phyloP scores from a whole-genome alignment of 1,284 basidiomycete genomes.

The Cutaneotrichosporon mucoides region DNA sequence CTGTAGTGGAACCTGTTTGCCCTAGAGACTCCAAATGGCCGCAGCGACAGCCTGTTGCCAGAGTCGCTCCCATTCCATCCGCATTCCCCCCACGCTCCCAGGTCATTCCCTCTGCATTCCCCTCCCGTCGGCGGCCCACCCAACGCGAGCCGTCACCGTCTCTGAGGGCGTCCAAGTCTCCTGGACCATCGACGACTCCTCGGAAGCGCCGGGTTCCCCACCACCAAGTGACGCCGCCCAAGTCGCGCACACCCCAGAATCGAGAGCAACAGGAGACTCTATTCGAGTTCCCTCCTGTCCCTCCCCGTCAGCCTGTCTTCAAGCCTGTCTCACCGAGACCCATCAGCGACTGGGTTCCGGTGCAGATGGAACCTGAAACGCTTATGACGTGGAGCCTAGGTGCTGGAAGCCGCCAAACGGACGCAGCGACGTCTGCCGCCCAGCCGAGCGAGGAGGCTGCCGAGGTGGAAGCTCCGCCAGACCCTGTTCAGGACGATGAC shows the following conservation, averaged over 20 bases:
- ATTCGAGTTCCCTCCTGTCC: slow-evolving; percentile 21
- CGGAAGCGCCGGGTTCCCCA: slow-evolving; percentile 11
- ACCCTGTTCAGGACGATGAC: slow-evolving; percentile 9
- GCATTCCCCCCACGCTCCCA: slow-evolving; percentile 1
- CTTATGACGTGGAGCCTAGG: slow-evolving; percentile 38
- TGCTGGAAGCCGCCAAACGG: not conserved
- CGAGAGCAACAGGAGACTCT: slow-evolving; percentile 21
- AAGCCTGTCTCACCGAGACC: not conserved
- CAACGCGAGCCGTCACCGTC: not conserved
- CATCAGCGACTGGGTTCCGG: slow-evolving; percentile 21
- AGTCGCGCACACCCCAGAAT: slow-evolving; percentile 14
- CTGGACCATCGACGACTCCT: slow-evolving; percentile 3
- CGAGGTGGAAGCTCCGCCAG: not conserved
- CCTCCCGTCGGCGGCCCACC: not conserved
- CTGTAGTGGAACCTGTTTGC: slow-evolving; percentile 6
- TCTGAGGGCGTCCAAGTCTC: not conserved
- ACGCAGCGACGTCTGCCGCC: no score
- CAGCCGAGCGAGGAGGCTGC: no score
- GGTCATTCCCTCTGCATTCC: not conserved
- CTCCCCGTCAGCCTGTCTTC: slow-evolving; percentile 22
- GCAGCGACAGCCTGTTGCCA: not conserved
- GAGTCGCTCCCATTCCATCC: not conserved
- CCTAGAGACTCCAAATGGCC: slow-evolving; percentile 8
- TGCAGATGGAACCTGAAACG: slow-evolving; percentile 39
- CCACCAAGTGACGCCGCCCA: slow-evolving; percentile 29